phyloP scores from a whole-genome alignment of 2,329 filamentous ascomycete species.

The Verticillium longisporum region DNA sequence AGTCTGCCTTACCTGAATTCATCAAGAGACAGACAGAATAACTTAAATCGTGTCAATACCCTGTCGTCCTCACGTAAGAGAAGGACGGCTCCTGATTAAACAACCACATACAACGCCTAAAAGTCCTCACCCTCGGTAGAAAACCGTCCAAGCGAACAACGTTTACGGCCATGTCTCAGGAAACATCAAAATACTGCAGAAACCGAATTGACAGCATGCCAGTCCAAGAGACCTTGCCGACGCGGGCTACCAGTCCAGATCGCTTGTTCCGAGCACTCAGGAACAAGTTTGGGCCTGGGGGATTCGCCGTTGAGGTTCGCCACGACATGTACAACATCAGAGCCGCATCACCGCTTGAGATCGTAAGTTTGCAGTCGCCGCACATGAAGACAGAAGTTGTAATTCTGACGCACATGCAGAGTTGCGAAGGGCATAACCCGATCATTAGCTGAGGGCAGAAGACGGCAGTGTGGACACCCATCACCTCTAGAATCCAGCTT shows the following conservation, averaged over 20 bases:
- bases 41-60: too few species aligned
- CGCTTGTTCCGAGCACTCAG: not conserved
- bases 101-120: too few species aligned
- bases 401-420: not conserved
- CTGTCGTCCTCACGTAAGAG: too few species aligned
- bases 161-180: not conserved
- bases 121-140: not conserved
- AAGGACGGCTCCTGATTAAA: too few species aligned
- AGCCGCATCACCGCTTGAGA: not conserved
- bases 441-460: not conserved
- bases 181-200: not conserved
- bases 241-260: not conserved
- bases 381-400: not conserved
- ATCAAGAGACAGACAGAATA: too few species aligned
- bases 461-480: too few species aligned
- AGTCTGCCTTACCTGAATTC: too few species aligned
- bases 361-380: not conserved
- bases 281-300: not conserved
- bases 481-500: too few species aligned
- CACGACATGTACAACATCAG: not conserved
- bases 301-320: not conserved
- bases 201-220: not conserved
- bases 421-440: not conserved
- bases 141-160: not conserved
- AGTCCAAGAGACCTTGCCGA: not conserved